phyloP scores from a whole-genome alignment of 2,329 filamentous ascomycete species.

The Penicillium freii region DNA sequence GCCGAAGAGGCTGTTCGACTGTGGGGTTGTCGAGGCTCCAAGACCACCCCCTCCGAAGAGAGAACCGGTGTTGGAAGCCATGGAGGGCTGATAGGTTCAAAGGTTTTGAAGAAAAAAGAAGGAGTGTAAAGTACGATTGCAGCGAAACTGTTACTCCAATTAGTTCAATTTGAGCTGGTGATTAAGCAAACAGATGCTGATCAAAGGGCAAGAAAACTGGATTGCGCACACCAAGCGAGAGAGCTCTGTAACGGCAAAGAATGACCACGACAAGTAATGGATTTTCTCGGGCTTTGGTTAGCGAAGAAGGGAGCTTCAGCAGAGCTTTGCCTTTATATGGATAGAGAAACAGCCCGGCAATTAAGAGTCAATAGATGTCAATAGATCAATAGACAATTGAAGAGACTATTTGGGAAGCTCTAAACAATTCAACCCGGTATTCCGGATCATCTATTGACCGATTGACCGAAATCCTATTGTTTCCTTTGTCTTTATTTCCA shows the following conservation, averaged over 20 bases:
- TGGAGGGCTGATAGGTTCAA: not conserved
- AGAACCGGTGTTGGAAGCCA: slow-evolving; percentile 26
- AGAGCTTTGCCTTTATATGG: not conserved
- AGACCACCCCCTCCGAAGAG: slow-evolving; percentile 32
- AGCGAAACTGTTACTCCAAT: not conserved
- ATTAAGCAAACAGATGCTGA: not conserved
- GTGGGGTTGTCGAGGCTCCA: slow-evolving; percentile 23
- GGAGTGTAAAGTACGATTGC: too few relatives aligned
- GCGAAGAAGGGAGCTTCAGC: not conserved
- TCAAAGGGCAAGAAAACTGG: slow-evolving; percentile 2
- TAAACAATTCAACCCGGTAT: slow-evolving; percentile 22
- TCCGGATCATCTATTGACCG: slow-evolving; percentile 22
- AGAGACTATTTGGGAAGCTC: slow-evolving; percentile 13
- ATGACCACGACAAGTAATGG: not conserved
- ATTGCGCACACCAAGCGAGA: not conserved
- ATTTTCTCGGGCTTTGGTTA: not conserved
- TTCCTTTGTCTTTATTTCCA: not conserved
- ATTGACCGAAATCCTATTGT: not conserved
- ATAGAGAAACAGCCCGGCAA: not conserved
- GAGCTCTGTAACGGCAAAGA: not conserved
- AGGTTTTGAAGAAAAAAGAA: not conserved
- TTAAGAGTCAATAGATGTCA: not conserved
- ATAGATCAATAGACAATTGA: not conserved
- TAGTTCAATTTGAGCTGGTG: not conserved
- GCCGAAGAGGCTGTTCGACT: slow-evolving; percentile 29